Percentiles rank a stretch among this genome's conserved stretches.
Evolutionary conservation across 2,329 filamentous ascomycete genomes (phyloP).

Genomic region (Exserohilum rostratum): DNA sequence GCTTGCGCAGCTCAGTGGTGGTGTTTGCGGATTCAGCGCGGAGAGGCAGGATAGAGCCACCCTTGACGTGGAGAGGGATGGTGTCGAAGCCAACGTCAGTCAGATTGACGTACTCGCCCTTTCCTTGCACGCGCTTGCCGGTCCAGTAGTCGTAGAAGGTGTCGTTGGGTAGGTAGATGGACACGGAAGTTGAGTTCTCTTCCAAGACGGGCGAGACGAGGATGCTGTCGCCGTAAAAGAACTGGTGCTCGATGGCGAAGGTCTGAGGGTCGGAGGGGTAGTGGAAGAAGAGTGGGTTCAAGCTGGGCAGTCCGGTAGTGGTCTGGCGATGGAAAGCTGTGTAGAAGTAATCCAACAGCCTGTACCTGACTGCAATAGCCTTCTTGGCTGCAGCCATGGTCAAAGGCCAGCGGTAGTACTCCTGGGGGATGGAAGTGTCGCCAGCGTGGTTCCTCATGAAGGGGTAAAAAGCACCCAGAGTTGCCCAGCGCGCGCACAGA

Average conservation of each 20-base stretch:
- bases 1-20: conserved; percentile 66
- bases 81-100: conserved; percentile 56
- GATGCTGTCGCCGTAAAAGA: conserved; percentile 63
- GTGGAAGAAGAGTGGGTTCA: conserved; percentile 73
- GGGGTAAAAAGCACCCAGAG: conserved; percentile 73
- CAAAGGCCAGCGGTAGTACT: conserved; percentile 57
- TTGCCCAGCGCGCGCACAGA: conserved; percentile 75
- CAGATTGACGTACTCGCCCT: conserved; percentile 53
- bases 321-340: conserved; percentile 69
- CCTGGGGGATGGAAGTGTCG: conserved; percentile 62
- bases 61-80: conserved; percentile 70
- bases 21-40: conserved; percentile 63
- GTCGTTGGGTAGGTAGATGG: conserved; percentile 63
- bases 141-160: conserved; percentile 67
- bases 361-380: conserved; percentile 73
- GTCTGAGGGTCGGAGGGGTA: conserved; percentile 65
- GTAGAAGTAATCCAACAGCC: conserved; percentile 77
- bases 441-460: conserved; percentile 77
- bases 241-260: conserved; percentile 60
- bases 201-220: conserved; percentile 63
- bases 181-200: conserved; percentile 59
- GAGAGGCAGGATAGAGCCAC: conserved; percentile 67
- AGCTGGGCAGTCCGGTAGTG: conserved; percentile 65
- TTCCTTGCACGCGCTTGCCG: conserved; percentile 55
- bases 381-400: conserved; percentile 69